A percentile compares a stretch with the other conserved stretches of the same genome.
Evolutionary conservation across 164 flowering plant species (phyloP).

Genomic region (Amborella trichopoda): DNA sequence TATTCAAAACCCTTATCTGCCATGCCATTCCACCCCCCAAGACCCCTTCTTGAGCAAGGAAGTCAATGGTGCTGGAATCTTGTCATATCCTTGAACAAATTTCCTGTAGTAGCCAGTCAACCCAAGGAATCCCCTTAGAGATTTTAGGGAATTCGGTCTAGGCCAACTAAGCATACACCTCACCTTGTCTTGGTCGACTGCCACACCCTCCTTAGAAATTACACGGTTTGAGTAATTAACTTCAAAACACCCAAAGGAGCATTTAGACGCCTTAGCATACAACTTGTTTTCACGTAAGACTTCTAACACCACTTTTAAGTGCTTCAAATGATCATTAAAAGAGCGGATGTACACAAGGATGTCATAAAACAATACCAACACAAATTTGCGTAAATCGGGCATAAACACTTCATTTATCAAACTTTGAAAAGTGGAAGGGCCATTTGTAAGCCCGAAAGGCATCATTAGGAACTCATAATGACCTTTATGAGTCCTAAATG

Average conservation of each 20-base stretch:
- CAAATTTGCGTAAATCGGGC: neutral
- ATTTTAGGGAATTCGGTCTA: no score
- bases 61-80: no score
- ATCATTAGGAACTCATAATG: constrained; percentile 6
- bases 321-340: neutral
- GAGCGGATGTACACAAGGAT: constrained; percentile 1
- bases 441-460: constrained; percentile 3
- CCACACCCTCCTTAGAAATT: neutral
- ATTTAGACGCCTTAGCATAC: neutral
- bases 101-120: no score
- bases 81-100: no score
- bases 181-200: no score
- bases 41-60: no score
- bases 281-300: neutral
- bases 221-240: no score
- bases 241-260: neutral
- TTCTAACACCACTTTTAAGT: neutral
- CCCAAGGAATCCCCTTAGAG: no score
- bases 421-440: constrained; percentile 2
- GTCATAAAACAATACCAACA: constrained; percentile 1
- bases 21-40: no score
- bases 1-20: no score
- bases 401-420: constrained; percentile 1
- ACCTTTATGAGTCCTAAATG: neutral
- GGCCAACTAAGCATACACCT: no score